These are phyloP conservation scores for Coriolopsis trogii DNA, from an alignment of 1,284 basidiomycete genomes.

Conservation along the genomic window DNA sequence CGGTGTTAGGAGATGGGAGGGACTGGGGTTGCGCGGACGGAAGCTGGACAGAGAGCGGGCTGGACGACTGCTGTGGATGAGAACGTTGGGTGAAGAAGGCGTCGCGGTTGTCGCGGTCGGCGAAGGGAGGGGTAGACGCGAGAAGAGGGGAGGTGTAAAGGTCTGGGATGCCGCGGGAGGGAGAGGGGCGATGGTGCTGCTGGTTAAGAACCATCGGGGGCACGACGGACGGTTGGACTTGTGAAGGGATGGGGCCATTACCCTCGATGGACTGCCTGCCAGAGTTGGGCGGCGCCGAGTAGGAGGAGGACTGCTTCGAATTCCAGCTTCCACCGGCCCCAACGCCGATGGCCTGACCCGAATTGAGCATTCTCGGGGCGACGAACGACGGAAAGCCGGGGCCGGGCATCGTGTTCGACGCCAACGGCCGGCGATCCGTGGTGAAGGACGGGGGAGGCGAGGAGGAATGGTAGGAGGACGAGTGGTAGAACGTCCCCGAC, in stretches of 20 bases:
- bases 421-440: constrained; percentile 27
- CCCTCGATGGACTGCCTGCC: constrained; percentile 24
- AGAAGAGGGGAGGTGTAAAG: constrained; percentile 29
- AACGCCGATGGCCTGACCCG: constrained; percentile 25
- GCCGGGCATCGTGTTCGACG: constrained; percentile 19
- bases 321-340: constrained; percentile 25
- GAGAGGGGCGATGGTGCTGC: constrained; percentile 33
- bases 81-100: constrained; percentile 29
- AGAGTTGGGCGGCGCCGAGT: constrained; percentile 23
- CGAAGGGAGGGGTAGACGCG: constrained; percentile 25
- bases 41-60: constrained; percentile 27
- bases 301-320: constrained; percentile 22
- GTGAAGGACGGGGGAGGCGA: constrained; percentile 23
- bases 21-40: constrained; percentile 29
- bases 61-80: constrained; percentile 28
- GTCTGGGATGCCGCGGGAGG: constrained; percentile 34
- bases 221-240: constrained; percentile 29
- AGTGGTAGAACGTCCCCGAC: constrained; percentile 18
- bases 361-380: constrained; percentile 26
- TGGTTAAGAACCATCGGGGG: constrained; percentile 34
- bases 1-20: constrained; percentile 31
- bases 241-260: constrained; percentile 25
- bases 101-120: constrained; percentile 34
- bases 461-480: constrained; percentile 19
- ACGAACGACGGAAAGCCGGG: constrained; percentile 28